Conservation (phyloP, 73 alveolate genomes). For the Symbiodinium pilosum region DNA sequence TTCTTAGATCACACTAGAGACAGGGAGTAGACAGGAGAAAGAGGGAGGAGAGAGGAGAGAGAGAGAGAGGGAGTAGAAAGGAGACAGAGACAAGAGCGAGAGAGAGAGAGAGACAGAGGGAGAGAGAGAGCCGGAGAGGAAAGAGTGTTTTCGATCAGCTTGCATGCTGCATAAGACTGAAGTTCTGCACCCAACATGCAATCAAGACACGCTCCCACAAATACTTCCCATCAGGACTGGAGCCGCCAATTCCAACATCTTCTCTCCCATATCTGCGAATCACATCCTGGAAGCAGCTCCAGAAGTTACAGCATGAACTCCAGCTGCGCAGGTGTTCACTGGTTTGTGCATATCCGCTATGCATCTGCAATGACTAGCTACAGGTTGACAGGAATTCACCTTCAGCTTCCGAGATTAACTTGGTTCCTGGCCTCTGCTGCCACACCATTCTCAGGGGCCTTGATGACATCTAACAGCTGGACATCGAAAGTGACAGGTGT, state of each 20-base stretch:
- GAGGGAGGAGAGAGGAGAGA: too few species aligned
- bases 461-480: not conserved
- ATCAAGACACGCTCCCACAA: constrained; percentile 26
- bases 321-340: too few species aligned
- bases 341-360: not conserved
- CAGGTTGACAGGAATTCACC: not conserved
- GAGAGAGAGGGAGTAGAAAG: too few species aligned
- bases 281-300: too few species aligned
- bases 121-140: too few species aligned
- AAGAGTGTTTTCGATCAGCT: too few species aligned
- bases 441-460: not conserved
- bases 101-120: too few species aligned
- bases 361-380: not conserved
- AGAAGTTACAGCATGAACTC: too few species aligned
- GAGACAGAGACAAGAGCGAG: too few species aligned
- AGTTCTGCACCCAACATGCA: not conserved
- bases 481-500: constrained; percentile 76
- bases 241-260: not conserved
- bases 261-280: not conserved
- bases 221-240: not conserved
- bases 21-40: too few species aligned
- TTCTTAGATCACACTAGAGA: too few species aligned
- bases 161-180: not conserved
- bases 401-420: not conserved
- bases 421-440: not conserved